A percentile compares a stretch with the other conserved stretches of the same genome.
phyloP scores from a whole-genome alignment of 495 filamentous ascomycete genomes.

The Sordaria brevicollis region DNA sequence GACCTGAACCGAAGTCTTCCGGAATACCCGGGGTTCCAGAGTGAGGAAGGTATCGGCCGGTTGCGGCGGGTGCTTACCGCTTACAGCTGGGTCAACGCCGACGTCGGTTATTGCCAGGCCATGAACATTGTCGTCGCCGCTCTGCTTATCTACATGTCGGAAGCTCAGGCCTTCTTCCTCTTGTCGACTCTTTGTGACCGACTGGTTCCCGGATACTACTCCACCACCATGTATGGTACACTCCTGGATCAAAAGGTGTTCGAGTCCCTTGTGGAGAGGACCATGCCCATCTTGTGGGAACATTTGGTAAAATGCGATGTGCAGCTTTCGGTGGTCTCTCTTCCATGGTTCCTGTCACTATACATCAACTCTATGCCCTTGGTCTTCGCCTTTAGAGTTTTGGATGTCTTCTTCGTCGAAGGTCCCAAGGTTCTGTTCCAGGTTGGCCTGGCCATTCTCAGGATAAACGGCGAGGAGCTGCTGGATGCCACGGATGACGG shows the following conservation, averaged over 20 bases:
- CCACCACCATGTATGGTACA: slow-evolving; percentile 96
- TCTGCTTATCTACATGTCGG: slow-evolving; percentile 95
- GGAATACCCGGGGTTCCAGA: slow-evolving; percentile 95
- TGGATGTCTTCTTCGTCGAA: slow-evolving; percentile 97
- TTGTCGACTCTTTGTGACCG: slow-evolving; percentile 88
- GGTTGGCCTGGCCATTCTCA: slow-evolving; percentile 84
- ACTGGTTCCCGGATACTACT: slow-evolving; percentile 91
- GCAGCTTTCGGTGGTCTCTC: slow-evolving; percentile 94
- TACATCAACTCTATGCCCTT: slow-evolving; percentile 99
- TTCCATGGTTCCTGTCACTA: slow-evolving; percentile 95
- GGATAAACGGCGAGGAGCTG: slow-evolving; percentile 96
- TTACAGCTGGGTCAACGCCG: slow-evolving; percentile 91
- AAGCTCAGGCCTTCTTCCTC: slow-evolving; percentile 89
- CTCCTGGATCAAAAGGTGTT: slow-evolving; percentile 94
- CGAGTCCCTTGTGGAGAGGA: slow-evolving; percentile 92
- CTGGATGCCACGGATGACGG: slow-evolving; percentile 94
- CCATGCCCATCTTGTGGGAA: slow-evolving; percentile 97
- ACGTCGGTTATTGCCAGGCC: slow-evolving; percentile 96
- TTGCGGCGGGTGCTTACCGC: slow-evolving; percentile 84
- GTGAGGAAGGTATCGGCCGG: slow-evolving; percentile 86
- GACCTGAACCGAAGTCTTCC: slow-evolving; percentile 92
- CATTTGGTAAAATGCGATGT: slow-evolving; percentile 92
- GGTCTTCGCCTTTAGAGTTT: slow-evolving; percentile 88
- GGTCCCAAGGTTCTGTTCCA: slow-evolving; percentile 97
- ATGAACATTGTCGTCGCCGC: slow-evolving; percentile 99